Percentiles rank a stretch among this genome's conserved stretches.
Conservation (phyloP, 805 yeast species). For the Brettanomyces anomalus region DNA sequence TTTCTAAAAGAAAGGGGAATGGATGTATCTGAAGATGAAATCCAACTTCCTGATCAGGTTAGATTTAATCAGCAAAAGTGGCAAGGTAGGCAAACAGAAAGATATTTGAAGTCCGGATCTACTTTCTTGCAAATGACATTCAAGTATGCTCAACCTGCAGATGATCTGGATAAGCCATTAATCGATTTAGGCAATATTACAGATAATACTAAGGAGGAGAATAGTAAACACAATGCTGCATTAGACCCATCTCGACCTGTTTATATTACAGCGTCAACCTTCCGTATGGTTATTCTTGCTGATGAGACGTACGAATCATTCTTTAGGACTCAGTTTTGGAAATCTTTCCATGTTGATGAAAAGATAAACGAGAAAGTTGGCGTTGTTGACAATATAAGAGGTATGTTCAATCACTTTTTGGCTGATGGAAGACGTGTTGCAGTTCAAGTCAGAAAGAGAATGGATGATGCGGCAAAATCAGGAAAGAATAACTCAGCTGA, state of each 20-base stretch:
- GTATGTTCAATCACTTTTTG: constrained; percentile 82
- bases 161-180: constrained; percentile 31
- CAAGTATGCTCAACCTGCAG: constrained; percentile 77
- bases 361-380: constrained; percentile 32
- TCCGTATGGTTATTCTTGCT: constrained; percentile 89
- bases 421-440: constrained; percentile 94
- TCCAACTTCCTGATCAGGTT: constrained; percentile 49
- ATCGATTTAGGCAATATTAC: constrained; percentile 36
- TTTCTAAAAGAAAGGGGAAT: constrained; percentile 23
- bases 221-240: constrained; percentile 56
- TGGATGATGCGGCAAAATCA: constrained; percentile 55
- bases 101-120: constrained; percentile 83
- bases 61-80: constrained; percentile 55
- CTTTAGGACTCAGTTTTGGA: constrained; percentile 59
- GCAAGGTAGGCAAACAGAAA: constrained; percentile 57
- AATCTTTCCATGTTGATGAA: constrained; percentile 58
- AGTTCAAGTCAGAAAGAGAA: constrained; percentile 75
- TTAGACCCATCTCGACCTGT: constrained; percentile 74
- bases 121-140: constrained; percentile 79
- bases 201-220: constrained; percentile 5
- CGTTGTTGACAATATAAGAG: constrained; percentile 54
- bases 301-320: constrained; percentile 88
- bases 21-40: constrained; percentile 26
- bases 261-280: constrained; percentile 71
- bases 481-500: neutral